Conservation (phyloP, 495 filamentous ascomycete species). For the Podospora appendiculata region DNA sequence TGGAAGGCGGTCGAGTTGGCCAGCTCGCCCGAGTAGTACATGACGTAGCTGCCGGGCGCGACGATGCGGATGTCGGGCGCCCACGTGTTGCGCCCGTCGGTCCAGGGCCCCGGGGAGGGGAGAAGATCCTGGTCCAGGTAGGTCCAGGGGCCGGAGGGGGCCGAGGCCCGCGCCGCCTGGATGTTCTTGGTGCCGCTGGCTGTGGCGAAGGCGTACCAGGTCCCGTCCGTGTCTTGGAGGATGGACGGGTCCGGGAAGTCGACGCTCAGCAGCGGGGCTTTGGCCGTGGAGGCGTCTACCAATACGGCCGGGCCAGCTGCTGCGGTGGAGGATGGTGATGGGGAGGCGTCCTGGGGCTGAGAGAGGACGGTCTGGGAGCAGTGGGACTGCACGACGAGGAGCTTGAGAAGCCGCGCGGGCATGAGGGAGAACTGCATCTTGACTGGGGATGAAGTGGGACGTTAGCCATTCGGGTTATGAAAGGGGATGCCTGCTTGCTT, state of each 20-base stretch:
- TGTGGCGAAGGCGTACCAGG: constrained; percentile 33
- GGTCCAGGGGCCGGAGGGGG: constrained; percentile 19
- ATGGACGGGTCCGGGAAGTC: constrained; percentile 33
- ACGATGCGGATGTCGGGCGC: constrained; percentile 40
- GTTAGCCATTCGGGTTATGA: background rate
- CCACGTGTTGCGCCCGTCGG: constrained; percentile 30
- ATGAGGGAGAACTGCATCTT: background rate
- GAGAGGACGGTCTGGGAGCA: background rate
- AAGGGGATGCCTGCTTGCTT: background rate
- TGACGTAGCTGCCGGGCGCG: constrained; percentile 38
- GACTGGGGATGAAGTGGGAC: background rate
- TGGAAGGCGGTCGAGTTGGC: constrained; percentile 29
- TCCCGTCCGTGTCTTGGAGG: constrained; percentile 19
- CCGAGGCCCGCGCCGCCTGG: constrained; percentile 23
- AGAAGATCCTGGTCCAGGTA: constrained; percentile 22
- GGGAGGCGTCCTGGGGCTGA: too few species aligned
- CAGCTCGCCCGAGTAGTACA: constrained; percentile 52
- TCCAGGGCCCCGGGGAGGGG: constrained; percentile 22
- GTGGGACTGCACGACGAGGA: background rate
- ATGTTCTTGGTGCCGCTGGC: constrained; percentile 21
- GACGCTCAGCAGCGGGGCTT: background rate
- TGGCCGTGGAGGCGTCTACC: background rate
- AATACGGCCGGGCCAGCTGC: too few species aligned
- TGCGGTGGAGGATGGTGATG: too few species aligned
- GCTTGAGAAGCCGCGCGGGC: background rate